These are phyloP conservation scores for Talaromyces sp. DNA, from an alignment of 2,329 filamentous ascomycete genomes.

Conservation along the genomic window DNA sequence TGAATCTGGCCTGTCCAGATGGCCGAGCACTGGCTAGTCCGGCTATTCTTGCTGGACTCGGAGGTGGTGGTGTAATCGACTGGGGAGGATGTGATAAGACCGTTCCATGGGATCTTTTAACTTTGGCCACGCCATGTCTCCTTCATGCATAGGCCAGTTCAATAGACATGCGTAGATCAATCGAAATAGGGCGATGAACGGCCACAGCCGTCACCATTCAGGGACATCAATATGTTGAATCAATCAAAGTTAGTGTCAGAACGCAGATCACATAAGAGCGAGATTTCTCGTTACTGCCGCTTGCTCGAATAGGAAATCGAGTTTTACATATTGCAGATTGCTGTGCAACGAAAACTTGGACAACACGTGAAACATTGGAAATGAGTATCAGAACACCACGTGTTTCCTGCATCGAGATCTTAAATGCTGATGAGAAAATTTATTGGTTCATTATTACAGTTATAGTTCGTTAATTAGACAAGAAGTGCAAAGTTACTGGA, in stretches of 20 bases:
- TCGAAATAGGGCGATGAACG: background rate
- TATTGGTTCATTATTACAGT: too few relatives aligned
- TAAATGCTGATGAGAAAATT: too few relatives aligned
- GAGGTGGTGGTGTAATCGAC: background rate
- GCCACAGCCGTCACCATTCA: background rate
- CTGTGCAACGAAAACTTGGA: background rate
- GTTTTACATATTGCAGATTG: background rate
- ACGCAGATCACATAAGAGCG: background rate
- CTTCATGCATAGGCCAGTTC: background rate
- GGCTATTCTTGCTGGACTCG: background rate
- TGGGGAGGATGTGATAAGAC: background rate
- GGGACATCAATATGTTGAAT: background rate
- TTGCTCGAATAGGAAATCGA: background rate
- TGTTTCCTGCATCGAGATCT: background rate
- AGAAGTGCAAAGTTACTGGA: too few relatives aligned
- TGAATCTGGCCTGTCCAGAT: background rate
- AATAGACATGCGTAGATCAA: background rate
- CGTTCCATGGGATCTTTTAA: background rate
- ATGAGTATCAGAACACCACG: background rate
- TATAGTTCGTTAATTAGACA: too few relatives aligned
- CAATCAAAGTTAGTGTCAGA: background rate
- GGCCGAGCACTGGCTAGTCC: background rate
- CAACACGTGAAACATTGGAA: background rate
- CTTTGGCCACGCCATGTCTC: background rate
- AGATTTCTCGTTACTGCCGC: background rate